These are phyloP conservation scores for Tetrapisispora iriomotensis DNA, from an alignment of 805 yeast species.

Conservation along the genomic window DNA sequence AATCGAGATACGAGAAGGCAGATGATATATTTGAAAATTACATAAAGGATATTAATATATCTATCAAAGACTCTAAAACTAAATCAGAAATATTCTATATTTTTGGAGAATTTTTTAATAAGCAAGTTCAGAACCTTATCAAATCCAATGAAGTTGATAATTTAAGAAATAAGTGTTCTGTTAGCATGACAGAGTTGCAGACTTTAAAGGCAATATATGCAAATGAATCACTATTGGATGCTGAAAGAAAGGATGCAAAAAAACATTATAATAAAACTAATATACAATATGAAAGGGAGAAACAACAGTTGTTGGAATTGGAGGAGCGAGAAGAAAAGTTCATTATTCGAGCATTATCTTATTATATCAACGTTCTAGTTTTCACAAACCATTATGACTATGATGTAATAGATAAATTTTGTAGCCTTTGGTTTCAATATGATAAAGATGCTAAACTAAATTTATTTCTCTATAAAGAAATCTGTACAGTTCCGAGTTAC, in stretches of 20 bases:
- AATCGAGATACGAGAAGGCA: slow-evolving; percentile 60
- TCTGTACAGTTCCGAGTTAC: slow-evolving; percentile 41
- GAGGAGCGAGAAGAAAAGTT: slow-evolving; percentile 33
- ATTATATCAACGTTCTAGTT: slow-evolving; percentile 47
- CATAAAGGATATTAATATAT: slow-evolving; percentile 32
- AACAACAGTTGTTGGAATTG: slow-evolving; percentile 35
- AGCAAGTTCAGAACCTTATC: slow-evolving; percentile 41
- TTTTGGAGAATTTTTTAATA: slow-evolving; percentile 67
- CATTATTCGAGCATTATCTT: slow-evolving; percentile 44
- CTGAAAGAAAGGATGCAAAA: slow-evolving; percentile 44
- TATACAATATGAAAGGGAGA: slow-evolving; percentile 41
- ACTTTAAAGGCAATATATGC: slow-evolving; percentile 39
- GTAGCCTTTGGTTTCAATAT: slow-evolving; percentile 74
- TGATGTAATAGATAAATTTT: slow-evolving; percentile 61
- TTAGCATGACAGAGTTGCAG: slow-evolving; percentile 38
- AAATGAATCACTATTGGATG: slow-evolving; percentile 31
- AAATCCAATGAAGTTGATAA: slow-evolving; percentile 37
- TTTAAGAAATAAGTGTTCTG: slow-evolving; percentile 32
- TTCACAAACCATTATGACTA: slow-evolving; percentile 37
- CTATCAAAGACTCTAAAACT: slow-evolving; percentile 17
- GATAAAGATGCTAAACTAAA: slow-evolving; percentile 39
- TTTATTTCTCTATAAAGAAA: slow-evolving; percentile 29
- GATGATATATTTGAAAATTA: slow-evolving; percentile 46
- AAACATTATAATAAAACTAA: slow-evolving; percentile 42
- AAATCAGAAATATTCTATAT: slow-evolving; percentile 43